phyloP scores from a whole-genome alignment of 768 basidiomycete genomes.

The Phanerochaete sordida region DNA sequence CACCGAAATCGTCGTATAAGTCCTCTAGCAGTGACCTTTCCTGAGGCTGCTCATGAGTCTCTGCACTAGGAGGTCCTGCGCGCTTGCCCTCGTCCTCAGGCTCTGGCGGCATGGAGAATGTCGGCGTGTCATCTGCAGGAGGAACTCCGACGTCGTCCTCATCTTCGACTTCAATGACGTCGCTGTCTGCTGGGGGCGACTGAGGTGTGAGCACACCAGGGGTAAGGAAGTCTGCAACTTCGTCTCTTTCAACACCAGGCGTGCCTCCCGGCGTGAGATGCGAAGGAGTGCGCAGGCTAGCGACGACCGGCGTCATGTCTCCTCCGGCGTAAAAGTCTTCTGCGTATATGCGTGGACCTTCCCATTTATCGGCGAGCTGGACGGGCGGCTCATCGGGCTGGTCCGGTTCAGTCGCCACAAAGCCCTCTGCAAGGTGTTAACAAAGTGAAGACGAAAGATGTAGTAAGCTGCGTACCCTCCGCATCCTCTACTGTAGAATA shows the following conservation, averaged over 20 bases:
- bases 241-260: constrained; percentile 14
- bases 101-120: constrained; percentile 9
- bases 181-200: neutral
- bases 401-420: constrained; percentile 11
- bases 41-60: neutral
- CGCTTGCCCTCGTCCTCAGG: neutral
- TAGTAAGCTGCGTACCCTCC: neutral
- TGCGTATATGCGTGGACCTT: constrained; percentile 33
- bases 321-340: constrained; percentile 44
- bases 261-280: constrained; percentile 18
- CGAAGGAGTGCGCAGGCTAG: constrained; percentile 18
- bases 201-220: constrained; percentile 15
- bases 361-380: constrained; percentile 37
- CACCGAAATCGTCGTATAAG: neutral
- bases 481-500: neutral
- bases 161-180: neutral
- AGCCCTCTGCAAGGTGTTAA: neutral
- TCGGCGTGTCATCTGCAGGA: neutral
- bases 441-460: neutral
- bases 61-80: neutral
- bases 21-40: neutral
- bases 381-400: constrained; percentile 13
- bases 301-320: constrained; percentile 20
- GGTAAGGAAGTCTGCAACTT: constrained; percentile 3
- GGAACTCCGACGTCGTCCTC: neutral